Evolutionary conservation across 2,329 filamentous ascomycete species (phyloP), one percentile per base, ranked within the genome.

Genomic region (Aspergillus texensis): DNA sequence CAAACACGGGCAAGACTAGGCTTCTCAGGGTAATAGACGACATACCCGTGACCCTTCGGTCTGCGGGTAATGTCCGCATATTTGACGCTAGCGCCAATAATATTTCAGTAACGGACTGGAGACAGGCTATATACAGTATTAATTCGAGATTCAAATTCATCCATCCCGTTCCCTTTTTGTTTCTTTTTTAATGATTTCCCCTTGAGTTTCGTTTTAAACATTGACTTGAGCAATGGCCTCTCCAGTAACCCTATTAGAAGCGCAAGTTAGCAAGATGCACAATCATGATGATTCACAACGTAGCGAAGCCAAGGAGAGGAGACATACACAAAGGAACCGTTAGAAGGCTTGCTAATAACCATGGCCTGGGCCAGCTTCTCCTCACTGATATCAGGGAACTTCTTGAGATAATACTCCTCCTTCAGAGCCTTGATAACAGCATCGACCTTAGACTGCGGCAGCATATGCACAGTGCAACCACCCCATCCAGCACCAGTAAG

Each of bases 401-500:
- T 85, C 81, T 90, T 91, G 61, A 85, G 81, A 78, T 96, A 98
- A 77, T 98, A 99, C 74, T 93, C 88, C 66, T 85, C 85, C 71
- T 91, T 87, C 85, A 95, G 88, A 6, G 92, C 92, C 72, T 86
- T 84, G 76, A 87, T 92, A 26, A 99, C 91, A 30, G 82, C 86
- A 6, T 90, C 88, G 0, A 97, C 91, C 78, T 91, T 94, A 72
- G 93, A 86, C 62, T 88, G 91, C 0, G 94, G 91, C 58, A 98
- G 91, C 62, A 99, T 85, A 80, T 99, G 95, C 62, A 99, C 94
- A 65, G 88, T 95, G 81, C 95, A 98, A 2, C 95, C 95, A 65
- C 95, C 95, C 95, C 95, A 99, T 3, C 95, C 95, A 0, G 95
- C 95, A 45, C 95, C 95, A 0, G 94, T 98, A 70, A 97, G 81